These are phyloP conservation scores for Pachysolen tannophilus DNA, from an alignment of 805 yeast species.

Conservation along the genomic window DNA sequence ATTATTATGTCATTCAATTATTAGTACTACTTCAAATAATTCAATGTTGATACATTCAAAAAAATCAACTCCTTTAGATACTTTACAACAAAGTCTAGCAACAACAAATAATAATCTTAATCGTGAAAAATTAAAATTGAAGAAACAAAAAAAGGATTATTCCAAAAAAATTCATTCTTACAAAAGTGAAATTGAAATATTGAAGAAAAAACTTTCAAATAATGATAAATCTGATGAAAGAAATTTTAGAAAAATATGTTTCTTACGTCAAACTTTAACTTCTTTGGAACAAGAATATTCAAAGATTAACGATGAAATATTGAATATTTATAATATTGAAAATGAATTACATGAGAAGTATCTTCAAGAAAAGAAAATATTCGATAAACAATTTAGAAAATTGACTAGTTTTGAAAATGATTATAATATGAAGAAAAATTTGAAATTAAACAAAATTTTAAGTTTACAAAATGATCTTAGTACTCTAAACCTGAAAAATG, in stretches of 20 bases:
- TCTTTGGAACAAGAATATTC: constrained; percentile 29
- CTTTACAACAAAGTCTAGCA: constrained; percentile 56
- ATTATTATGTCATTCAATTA: constrained; percentile 23
- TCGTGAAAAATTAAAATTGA: constrained; percentile 49
- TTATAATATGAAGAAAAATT: constrained; percentile 17
- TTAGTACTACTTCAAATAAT: constrained; percentile 25
- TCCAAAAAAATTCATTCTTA: constrained; percentile 42
- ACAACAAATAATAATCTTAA: constrained; percentile 54
- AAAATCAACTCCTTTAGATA: constrained; percentile 46
- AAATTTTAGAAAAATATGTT: constrained; percentile 41
- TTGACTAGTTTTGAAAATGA: constrained; percentile 23
- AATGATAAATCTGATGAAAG: constrained; percentile 56
- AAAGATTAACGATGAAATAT: constrained; percentile 25
- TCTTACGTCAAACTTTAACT: constrained; percentile 38
- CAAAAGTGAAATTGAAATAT: constrained; percentile 32
- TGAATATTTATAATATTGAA: constrained; percentile 26
- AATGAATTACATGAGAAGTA: constrained; percentile 30
- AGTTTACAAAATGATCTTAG: constrained; percentile 21
- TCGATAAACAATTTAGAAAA: constrained; percentile 25
- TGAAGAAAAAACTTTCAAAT: constrained; percentile 16
- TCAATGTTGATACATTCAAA: constrained; percentile 24
- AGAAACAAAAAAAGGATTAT: constrained; percentile 50
- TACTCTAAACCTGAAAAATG: constrained; percentile 23
- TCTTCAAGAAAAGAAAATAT: constrained; percentile 27
- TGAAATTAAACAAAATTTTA: constrained; percentile 15